phyloP scores from a whole-genome alignment of 2,329 filamentous ascomycete species.

The Colletotrichum sp. region DNA sequence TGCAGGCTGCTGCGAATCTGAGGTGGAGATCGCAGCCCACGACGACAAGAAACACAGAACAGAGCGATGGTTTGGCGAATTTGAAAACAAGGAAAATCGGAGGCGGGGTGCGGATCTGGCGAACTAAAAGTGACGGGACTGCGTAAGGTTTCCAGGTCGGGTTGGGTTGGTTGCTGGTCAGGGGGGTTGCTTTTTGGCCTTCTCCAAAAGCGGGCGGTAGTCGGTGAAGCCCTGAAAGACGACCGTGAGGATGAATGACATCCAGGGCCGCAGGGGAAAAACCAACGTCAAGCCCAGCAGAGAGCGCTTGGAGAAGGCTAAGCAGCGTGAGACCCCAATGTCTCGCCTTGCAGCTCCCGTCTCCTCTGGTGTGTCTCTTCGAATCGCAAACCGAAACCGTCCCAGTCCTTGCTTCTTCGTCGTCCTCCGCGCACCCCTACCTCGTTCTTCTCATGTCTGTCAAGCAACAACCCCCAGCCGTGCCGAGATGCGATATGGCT shows the following conservation, averaged over 20 bases:
- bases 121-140: neutral
- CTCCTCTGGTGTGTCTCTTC: neutral
- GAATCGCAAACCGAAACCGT: conserved; percentile 9
- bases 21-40: neutral
- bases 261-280: neutral
- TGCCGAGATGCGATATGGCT: neutral
- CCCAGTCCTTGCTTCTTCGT: conserved; percentile 1
- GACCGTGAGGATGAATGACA: neutral
- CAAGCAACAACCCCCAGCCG: neutral
- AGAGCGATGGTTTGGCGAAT: conserved; percentile 4
- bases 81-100: conserved; percentile 18
- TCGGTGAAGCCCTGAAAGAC: conserved; percentile 6
- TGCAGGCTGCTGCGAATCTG: neutral
- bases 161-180: conserved; percentile 8
- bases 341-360: conserved; percentile 15
- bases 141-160: neutral
- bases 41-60: conserved; percentile 10
- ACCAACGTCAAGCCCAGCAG: neutral
- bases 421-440: neutral
- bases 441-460: neutral
- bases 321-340: conserved; percentile 7
- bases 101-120: conserved; percentile 19
- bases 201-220: conserved; percentile 17
- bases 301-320: neutral
- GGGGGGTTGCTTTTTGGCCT: conserved; percentile 3